Evolutionary conservation across 2,329 filamentous ascomycete genomes (phyloP).

Genomic region (Neodidymelliopsis sp.): DNA sequence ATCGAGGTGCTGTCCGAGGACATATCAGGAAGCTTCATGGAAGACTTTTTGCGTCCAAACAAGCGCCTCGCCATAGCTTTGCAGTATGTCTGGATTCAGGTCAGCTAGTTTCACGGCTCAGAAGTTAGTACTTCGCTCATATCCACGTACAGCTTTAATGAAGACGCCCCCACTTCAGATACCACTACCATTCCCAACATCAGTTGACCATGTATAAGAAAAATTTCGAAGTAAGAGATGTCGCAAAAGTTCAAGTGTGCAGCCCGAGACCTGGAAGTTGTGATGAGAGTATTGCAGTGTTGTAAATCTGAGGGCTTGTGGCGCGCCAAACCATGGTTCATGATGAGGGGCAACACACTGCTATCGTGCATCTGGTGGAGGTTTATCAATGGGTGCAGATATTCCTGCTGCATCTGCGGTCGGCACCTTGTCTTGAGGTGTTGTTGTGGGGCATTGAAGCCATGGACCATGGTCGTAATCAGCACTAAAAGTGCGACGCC

Average conservation of each 20-base stretch:
- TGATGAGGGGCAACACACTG: too few species aligned
- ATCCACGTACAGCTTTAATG: not conserved
- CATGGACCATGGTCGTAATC: conserved; percentile 1
- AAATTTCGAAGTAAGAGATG: too few species aligned
- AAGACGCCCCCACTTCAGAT: not conserved
- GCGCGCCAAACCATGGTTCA: too few species aligned
- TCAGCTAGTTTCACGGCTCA: not conserved
- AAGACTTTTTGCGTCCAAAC: not conserved
- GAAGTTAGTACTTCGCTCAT: too few species aligned
- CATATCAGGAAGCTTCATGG: not conserved
- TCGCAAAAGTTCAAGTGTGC: too few species aligned
- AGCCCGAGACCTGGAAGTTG: too few species aligned
- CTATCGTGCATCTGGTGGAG: too few species aligned
- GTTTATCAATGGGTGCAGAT: not conserved
- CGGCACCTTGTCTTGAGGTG: not conserved
- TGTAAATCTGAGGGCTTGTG: too few species aligned
- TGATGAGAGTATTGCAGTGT: too few species aligned
- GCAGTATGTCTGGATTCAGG: not conserved
- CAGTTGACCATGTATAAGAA: too few species aligned
- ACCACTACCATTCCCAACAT: too few species aligned
- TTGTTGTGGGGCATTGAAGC: not conserved
- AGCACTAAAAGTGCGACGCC: not conserved
- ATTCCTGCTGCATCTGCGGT: not conserved
- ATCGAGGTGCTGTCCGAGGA: not conserved
- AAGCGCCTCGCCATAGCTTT: not conserved